Conservation (phyloP, 169 alveolate genomes). For the Cryptosporidium canis region DNA sequence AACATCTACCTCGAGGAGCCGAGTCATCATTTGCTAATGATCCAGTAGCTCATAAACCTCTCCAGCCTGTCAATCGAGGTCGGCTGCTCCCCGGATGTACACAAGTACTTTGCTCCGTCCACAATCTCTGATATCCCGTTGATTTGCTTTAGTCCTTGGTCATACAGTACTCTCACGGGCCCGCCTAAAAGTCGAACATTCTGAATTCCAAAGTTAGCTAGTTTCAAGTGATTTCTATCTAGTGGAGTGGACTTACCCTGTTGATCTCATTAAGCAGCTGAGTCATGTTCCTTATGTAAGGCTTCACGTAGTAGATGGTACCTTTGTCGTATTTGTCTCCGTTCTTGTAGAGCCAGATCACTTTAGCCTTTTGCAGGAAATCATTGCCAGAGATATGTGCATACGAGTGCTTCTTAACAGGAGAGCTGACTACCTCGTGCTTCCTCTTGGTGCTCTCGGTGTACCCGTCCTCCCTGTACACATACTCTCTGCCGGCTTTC, state of each 20-base stretch:
- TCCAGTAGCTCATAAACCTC: slow-evolving; percentile 85
- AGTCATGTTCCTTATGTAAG: slow-evolving; percentile 81
- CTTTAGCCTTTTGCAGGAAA: slow-evolving; percentile 84
- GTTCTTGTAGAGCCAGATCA: slow-evolving; percentile 88
- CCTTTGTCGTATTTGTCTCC: slow-evolving; percentile 91
- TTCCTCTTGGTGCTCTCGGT: slow-evolving; percentile 80
- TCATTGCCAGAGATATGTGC: slow-evolving; percentile 71
- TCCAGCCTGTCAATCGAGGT: slow-evolving; percentile 83
- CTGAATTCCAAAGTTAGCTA: neutral
- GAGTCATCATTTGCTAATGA: slow-evolving; percentile 39
- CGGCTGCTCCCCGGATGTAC: slow-evolving; percentile 85
- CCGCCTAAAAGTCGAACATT: slow-evolving; percentile 84
- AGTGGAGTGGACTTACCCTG: slow-evolving; percentile 75
- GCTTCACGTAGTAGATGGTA: slow-evolving; percentile 82
- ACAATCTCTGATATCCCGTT: slow-evolving; percentile 80
- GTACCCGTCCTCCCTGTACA: slow-evolving; percentile 80
- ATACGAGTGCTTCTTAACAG: slow-evolving; percentile 60
- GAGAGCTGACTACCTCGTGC: slow-evolving; percentile 84
- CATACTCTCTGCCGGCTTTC: slow-evolving; percentile 84
- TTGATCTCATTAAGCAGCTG: slow-evolving; percentile 82
- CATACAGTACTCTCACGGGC: slow-evolving; percentile 86
- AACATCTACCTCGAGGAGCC: neutral
- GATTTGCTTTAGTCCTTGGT: slow-evolving; percentile 84
- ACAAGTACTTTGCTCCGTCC: slow-evolving; percentile 87
- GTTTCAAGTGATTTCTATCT: neutral